Base-by-base conservation (phyloP, 768 basidiomycete genomes). In the Sistotremastrum niveocremeum region DNA sequence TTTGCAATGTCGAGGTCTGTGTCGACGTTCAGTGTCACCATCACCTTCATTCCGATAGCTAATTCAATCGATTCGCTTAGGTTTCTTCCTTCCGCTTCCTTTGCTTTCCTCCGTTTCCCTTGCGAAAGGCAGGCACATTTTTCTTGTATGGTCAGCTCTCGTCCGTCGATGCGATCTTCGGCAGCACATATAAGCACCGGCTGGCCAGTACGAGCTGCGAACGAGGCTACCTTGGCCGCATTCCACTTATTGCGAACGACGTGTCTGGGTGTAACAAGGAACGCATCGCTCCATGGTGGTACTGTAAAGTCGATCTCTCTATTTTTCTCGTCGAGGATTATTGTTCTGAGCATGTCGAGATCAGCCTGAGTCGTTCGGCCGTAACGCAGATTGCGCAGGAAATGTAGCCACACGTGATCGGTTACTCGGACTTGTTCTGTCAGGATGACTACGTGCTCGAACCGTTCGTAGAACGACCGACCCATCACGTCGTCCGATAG, bases 1-100 rank as follows among this genome's bases (percentile, higher is more conserved):
- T 71, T 72, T 0, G 67, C 63, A 2, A 70, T 42, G 43, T 69
- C 64, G 1, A 55, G 51, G 20, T 69, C 63, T 3, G 67, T 66
- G 3, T 59, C 56, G 0, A 69, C 48, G 39, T 70, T 71, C 1
- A 51, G 9, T 2, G 56, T 50, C 0, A 67, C 59, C 65, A 72
- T 68, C 0, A 58, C 65, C 39, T 59, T 51, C 63, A 65, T 65
- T 0, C 67, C 67, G 0, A 64, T 48, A 0, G 61, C 61, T 0
- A 68, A 29, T 38, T 63, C 55, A 1, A 65, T 47, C 1, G 7
- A n/a, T 6, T 55, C 49, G 2, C 40, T 28, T 11, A 66, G 46
- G 2, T 40, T 45, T 49, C 12, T 50, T 53, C 6, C 49, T 28
- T 34, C 52, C 54, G 4, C 39, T 38, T 29, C 41, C 43, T 42